phyloP scores from a whole-genome alignment of 148 eudicot species.

The Cornus florida region DNA sequence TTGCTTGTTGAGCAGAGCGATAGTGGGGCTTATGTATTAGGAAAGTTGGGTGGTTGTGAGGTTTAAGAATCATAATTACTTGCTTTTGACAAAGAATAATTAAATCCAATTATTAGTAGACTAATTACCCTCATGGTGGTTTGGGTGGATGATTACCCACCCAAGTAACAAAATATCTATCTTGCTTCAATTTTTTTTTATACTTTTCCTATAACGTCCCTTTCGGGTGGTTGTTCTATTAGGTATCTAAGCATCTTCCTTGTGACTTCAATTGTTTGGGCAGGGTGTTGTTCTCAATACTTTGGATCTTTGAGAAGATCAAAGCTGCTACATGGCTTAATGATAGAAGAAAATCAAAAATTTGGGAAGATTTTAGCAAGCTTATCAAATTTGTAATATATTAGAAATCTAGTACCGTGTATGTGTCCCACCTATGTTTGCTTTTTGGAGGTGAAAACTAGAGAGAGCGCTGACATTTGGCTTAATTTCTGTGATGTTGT shows the following conservation, averaged over 20 bases:
- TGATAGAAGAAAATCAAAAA: too few relatives aligned
- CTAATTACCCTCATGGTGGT: not conserved
- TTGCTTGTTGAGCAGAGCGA: not conserved
- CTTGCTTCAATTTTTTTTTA: too few relatives aligned
- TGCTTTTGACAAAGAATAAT: not conserved
- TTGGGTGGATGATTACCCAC: not conserved
- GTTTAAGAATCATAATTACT: not conserved
- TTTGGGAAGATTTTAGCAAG: too few relatives aligned
- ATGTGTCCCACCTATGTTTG: too few relatives aligned
- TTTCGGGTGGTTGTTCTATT: not conserved
- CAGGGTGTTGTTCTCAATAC: not conserved
- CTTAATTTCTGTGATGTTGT: too few relatives aligned
- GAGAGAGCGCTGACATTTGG: too few relatives aligned
- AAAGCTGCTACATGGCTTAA: too few relatives aligned
- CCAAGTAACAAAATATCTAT: not conserved
- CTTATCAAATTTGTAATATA: too few relatives aligned
- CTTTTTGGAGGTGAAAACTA: too few relatives aligned
- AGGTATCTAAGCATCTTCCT: not conserved
- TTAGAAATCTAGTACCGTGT: too few relatives aligned
- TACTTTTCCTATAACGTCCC: not conserved
- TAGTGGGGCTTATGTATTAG: not conserved
- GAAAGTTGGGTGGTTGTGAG: not conserved
- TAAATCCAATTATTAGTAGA: not conserved
- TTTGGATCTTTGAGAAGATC: too few relatives aligned
- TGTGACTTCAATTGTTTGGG: not conserved